Conservation (phyloP, 257 asterid species). For the Fraxinus anomala region DNA sequence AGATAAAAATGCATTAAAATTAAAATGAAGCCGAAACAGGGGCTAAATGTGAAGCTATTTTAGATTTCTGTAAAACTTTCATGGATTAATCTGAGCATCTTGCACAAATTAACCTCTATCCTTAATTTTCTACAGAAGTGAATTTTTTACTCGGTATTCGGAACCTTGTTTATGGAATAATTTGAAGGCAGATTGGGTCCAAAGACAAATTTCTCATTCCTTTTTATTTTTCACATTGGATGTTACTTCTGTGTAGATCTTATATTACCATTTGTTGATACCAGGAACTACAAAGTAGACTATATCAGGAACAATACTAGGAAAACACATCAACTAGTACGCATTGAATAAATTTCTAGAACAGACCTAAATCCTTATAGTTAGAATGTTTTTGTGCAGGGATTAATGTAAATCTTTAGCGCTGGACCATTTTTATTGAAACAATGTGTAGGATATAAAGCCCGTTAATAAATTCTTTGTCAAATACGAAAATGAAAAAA, state of each 20-base stretch:
- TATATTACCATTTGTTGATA: neutral
- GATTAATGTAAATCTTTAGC: neutral
- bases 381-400: slow-evolving; percentile 3
- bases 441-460: neutral
- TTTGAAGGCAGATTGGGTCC: neutral
- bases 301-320: neutral
- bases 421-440: neutral
- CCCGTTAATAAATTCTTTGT: no score
- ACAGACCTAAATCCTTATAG: neutral
- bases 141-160: neutral
- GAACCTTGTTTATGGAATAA: neutral
- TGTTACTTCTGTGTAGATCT: neutral
- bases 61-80: neutral
- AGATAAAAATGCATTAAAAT: no score
- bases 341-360: neutral
- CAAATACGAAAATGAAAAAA: no score
- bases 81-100: neutral
- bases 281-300: neutral
- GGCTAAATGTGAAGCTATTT: neutral
- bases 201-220: neutral
- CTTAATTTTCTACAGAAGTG: neutral
- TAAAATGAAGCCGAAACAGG: no score
- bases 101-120: neutral
- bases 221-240: neutral
- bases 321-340: neutral